Conservation (phyloP, 2,329 filamentous ascomycete genomes). For the Podosphaera aphanis region DNA sequence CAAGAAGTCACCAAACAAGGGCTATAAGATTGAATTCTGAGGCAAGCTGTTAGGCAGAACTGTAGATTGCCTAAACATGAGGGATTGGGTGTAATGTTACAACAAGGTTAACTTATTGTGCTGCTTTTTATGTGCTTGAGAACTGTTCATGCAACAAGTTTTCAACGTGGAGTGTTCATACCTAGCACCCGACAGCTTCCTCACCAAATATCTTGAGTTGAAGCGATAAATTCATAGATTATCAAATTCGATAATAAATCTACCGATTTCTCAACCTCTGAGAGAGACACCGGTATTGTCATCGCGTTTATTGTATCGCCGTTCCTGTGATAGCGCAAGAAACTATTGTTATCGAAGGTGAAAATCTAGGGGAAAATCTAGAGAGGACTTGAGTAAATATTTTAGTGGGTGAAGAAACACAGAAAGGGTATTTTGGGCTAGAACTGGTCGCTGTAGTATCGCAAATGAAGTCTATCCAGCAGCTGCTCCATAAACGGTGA, state of each 20-base stretch:
- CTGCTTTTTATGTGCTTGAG: not conserved
- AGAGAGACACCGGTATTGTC: not conserved
- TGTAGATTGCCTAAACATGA: not conserved
- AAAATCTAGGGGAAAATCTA: not conserved
- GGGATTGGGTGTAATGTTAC: not conserved
- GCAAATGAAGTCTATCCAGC: not conserved
- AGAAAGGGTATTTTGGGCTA: not conserved
- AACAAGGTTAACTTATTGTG: not conserved
- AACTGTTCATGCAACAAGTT: not conserved
- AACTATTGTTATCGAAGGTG: not conserved
- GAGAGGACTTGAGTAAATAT: not conserved
- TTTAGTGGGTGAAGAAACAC: not conserved
- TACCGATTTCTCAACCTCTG: not conserved
- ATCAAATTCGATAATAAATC: not conserved
- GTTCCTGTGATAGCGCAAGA: not conserved
- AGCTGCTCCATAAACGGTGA: not conserved
- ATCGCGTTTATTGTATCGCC: not conserved
- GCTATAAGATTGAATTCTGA: not conserved
- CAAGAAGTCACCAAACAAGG: not conserved
- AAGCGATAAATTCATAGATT: not conserved
- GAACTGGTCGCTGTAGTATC: not conserved
- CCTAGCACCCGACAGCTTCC: not conserved
- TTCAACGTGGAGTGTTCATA: not conserved
- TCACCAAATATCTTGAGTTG: not conserved
- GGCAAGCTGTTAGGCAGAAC: not conserved